Evolutionary conservation across 768 basidiomycete species (phyloP).

Genomic region (Mycena haematopus): DNA sequence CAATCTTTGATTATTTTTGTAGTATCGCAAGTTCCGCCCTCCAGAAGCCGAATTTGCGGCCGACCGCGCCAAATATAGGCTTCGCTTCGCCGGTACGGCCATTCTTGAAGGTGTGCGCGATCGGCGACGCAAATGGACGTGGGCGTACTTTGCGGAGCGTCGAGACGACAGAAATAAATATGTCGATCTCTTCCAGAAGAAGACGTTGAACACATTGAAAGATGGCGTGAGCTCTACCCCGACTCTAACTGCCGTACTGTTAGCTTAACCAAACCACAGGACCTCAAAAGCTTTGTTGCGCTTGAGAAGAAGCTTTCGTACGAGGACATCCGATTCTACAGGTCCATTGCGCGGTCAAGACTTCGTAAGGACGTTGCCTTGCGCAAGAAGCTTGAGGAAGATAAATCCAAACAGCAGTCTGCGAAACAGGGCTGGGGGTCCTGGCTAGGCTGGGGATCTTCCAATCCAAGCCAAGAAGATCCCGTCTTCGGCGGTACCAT

Average conservation of each 20-base stretch:
- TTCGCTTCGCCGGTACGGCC: conserved; percentile 80
- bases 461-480: conserved; percentile 52
- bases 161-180: conserved; percentile 88
- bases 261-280: conserved; percentile 45
- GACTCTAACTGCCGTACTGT: not conserved
- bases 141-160: conserved; percentile 88
- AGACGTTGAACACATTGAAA: conserved; percentile 58
- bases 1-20: conserved; percentile 26
- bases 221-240: conserved; percentile 56
- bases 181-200: conserved; percentile 84
- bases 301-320: conserved; percentile 88
- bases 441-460: conserved; percentile 84
- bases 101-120: conserved; percentile 87
- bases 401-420: conserved; percentile 57
- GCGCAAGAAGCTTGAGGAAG: conserved; percentile 72
- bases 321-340: conserved; percentile 96
- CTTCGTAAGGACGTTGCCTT: conserved; percentile 85
- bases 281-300: conserved; percentile 56
- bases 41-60: conserved; percentile 59
- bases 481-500: conserved; percentile 68
- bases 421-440: conserved; percentile 64
- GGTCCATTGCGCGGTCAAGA: conserved; percentile 90
- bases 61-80: conserved; percentile 70
- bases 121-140: conserved; percentile 85
- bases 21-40: conserved; percentile 89